phyloP scores from a whole-genome alignment of 176 grass and related monocot species.

The Chrysopogon serrulatus region DNA sequence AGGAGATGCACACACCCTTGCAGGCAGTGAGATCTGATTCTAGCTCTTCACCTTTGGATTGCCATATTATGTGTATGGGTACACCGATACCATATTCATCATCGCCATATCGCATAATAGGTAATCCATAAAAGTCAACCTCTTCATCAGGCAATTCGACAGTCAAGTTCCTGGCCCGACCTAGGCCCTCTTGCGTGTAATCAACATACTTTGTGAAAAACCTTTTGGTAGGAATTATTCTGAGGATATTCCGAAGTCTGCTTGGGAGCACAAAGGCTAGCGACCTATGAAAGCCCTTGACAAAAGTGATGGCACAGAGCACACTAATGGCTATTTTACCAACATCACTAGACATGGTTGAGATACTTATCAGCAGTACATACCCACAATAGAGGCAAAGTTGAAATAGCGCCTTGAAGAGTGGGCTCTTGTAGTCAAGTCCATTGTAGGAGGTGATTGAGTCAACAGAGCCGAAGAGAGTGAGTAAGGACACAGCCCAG shows the following conservation, averaged over 20 bases:
- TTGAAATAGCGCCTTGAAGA: neutral
- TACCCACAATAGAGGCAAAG: neutral
- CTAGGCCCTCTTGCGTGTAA: too few relatives aligned
- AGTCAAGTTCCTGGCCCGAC: neutral
- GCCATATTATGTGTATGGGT: too few relatives aligned
- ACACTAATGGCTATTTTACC: neutral
- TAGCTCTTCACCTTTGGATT: too few relatives aligned
- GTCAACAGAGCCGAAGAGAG: neutral
- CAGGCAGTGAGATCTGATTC: neutral
- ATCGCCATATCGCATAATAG: too few relatives aligned
- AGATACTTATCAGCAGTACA: neutral
- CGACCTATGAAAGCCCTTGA: neutral
- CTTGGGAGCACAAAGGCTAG: neutral
- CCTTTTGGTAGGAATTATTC: neutral
- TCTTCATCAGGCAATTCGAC: neutral
- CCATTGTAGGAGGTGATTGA: neutral
- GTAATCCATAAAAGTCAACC: neutral
- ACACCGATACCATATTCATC: too few relatives aligned
- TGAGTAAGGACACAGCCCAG: neutral
- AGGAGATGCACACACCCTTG: neutral
- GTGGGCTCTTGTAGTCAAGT: neutral
- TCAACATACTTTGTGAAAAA: too few relatives aligned
- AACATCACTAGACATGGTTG: neutral
- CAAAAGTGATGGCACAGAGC: neutral
- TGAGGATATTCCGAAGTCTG: neutral